phyloP scores from a whole-genome alignment of 2,329 filamentous ascomycete genomes.

The Cadophora sp. region DNA sequence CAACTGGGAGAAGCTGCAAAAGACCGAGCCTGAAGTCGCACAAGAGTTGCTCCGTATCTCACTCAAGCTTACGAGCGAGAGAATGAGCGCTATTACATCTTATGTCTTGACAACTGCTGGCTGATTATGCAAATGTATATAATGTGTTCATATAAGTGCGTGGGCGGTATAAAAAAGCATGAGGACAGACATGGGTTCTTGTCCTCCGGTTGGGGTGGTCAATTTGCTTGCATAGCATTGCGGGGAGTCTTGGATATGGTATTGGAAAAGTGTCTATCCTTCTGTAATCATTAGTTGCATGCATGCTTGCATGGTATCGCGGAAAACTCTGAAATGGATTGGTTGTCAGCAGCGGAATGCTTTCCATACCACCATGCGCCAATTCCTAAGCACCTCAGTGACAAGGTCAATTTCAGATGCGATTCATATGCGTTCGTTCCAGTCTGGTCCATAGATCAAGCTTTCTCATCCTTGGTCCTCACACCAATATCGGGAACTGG shows the following conservation, averaged over 20 bases:
- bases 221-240: slow-evolving; percentile 17
- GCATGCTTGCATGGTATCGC: not conserved
- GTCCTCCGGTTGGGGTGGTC: not conserved
- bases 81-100: slow-evolving; percentile 77
- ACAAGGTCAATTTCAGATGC: no score
- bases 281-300: slow-evolving; percentile 1
- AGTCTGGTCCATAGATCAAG: no score
- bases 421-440: no score
- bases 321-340: not conserved
- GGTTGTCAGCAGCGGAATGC: no score
- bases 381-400: no score
- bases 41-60: slow-evolving; percentile 84
- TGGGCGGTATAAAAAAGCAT: not conserved
- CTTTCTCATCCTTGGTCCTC: no score
- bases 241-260: slow-evolving; percentile 14
- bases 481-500: no score
- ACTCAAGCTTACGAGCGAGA: slow-evolving; percentile 92
- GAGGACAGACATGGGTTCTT: not conserved
- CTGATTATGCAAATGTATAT: slow-evolving; percentile 19
- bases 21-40: slow-evolving; percentile 76
- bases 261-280: slow-evolving; percentile 13
- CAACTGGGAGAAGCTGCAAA: slow-evolving; percentile 76
- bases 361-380: no score
- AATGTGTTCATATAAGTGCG: slow-evolving; percentile 8
- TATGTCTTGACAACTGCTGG: slow-evolving; percentile 53